These are phyloP conservation scores for Scopulariopsis brevicaulis DNA, from an alignment of 2,329 filamentous ascomycete genomes.

Conservation along the genomic window DNA sequence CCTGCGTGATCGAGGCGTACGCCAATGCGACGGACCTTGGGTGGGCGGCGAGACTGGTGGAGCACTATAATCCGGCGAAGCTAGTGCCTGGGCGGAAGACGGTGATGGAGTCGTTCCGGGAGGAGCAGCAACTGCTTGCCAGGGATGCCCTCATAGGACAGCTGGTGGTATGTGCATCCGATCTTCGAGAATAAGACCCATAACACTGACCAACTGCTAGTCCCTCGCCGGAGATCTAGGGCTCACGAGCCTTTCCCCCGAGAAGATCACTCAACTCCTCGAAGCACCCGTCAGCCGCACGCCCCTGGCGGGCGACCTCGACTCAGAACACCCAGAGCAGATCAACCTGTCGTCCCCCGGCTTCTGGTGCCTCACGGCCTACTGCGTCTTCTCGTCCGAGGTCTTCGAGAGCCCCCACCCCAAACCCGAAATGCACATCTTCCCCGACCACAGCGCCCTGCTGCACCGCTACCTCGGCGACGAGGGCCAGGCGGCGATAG, in stretches of 20 bases:
- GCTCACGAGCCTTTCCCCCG: conserved; percentile 31
- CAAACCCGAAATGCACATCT: conserved; percentile 41
- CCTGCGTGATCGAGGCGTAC: conserved; percentile 65
- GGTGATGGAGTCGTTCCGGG: conserved; percentile 51
- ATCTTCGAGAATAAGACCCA: background rate
- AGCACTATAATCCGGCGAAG: conserved; percentile 54
- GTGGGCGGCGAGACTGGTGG: conserved; percentile 54
- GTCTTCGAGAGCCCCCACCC: conserved; percentile 47
- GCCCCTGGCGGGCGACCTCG: conserved; percentile 32
- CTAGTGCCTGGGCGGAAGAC: conserved; percentile 51
- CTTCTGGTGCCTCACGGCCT: conserved; percentile 45
- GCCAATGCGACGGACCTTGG: conserved; percentile 48
- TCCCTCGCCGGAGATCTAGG: conserved; percentile 54
- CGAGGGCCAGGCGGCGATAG: conserved; percentile 35
- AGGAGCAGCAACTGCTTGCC: conserved; percentile 48
- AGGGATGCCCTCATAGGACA: conserved; percentile 61
- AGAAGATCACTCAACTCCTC: conserved; percentile 33
- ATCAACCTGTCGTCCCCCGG: conserved; percentile 49
- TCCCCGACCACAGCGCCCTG: conserved; percentile 47
- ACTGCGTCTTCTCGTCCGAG: conserved; percentile 50
- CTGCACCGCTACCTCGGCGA: conserved; percentile 40
- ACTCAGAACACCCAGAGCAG: conserved; percentile 32
- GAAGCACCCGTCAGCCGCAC: conserved; percentile 27
- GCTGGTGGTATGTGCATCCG: conserved; percentile 42
- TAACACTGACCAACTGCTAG: conserved; percentile 16